Conservation (phyloP, 2,329 filamentous ascomycete genomes). For the Alternaria hordeiaustralica region DNA sequence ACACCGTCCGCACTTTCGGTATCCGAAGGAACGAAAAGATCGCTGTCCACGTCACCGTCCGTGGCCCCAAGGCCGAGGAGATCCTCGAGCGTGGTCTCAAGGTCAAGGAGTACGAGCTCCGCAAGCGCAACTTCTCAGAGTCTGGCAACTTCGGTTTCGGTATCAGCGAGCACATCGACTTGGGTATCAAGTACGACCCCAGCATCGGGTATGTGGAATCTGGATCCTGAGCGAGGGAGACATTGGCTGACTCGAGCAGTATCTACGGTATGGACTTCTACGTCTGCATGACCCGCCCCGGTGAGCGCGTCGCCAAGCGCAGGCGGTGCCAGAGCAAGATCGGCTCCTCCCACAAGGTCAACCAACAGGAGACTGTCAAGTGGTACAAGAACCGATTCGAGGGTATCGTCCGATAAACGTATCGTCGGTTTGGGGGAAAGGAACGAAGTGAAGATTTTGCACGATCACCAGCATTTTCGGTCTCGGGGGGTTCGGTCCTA, state of each 20-base stretch:
- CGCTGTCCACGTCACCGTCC: constrained; percentile 98
- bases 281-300: constrained; percentile 99
- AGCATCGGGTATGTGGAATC: constrained; percentile 46
- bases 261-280: constrained; percentile 94
- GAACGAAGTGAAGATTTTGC: constrained; percentile 43
- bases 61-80: constrained; percentile 98
- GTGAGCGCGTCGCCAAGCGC: constrained; percentile 96
- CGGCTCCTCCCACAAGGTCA: constrained; percentile 90
- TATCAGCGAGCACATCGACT: constrained; percentile 99
- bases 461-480: constrained; percentile 47
- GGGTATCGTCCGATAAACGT: constrained; percentile 94
- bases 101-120: constrained; percentile 99
- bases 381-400: constrained; percentile 98
- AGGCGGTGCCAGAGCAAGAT: constrained; percentile 87
- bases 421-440: constrained; percentile 27
- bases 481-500: constrained; percentile 46
- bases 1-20: constrained; percentile 99
- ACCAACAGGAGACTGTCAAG: constrained; percentile 92
- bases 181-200: constrained; percentile 82
- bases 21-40: constrained; percentile 99
- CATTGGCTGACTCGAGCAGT: constrained; percentile 39
- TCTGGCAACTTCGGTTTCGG: constrained; percentile 97
- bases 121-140: constrained; percentile 99
- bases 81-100: constrained; percentile 99
- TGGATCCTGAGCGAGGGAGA: neutral